Percentiles rank a stretch among this genome's conserved stretches.
Conservation (phyloP, 2,329 filamentous ascomycete species). For the Aspergillus vadensis region DNA sequence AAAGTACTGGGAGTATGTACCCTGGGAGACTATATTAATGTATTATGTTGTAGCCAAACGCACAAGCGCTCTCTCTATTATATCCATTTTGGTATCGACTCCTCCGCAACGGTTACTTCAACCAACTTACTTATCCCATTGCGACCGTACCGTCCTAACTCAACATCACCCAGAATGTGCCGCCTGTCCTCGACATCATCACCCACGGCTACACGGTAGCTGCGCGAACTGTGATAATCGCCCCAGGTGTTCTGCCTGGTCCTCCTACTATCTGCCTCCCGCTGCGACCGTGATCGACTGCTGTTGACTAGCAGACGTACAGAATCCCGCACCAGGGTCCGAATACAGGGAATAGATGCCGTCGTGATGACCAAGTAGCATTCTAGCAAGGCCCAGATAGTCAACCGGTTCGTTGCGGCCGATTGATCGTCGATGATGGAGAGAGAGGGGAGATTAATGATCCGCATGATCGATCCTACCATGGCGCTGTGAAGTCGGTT, state of each 20-base stretch:
- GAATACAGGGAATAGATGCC: slow-evolving; percentile 32
- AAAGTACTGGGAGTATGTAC: too few species aligned
- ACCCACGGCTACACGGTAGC: not conserved
- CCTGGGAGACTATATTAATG: too few species aligned
- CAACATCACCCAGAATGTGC: not conserved
- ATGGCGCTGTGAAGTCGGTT: slow-evolving; percentile 20
- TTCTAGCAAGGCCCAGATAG: slow-evolving; percentile 33
- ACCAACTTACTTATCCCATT: not conserved
- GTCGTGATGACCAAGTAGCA: slow-evolving; percentile 36
- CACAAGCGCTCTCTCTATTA: not conserved
- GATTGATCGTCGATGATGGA: slow-evolving; percentile 24
- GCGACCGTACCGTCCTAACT: not conserved
- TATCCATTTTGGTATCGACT: not conserved
- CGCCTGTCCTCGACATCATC: not conserved
- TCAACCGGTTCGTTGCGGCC: slow-evolving; percentile 25
- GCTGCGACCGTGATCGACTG: not conserved
- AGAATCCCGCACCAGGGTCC: slow-evolving; percentile 18
- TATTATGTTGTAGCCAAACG: too few species aligned
- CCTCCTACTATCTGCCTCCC: not conserved
- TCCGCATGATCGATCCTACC: slow-evolving; percentile 29
- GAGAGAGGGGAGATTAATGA: slow-evolving; percentile 19
- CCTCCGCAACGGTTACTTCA: not conserved
- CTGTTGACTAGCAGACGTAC: not conserved
- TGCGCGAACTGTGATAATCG: not conserved
- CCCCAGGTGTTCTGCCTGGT: not conserved